Conservation (phyloP, 495 filamentous ascomycete species). For the Aspergillus ostianus region DNA sequence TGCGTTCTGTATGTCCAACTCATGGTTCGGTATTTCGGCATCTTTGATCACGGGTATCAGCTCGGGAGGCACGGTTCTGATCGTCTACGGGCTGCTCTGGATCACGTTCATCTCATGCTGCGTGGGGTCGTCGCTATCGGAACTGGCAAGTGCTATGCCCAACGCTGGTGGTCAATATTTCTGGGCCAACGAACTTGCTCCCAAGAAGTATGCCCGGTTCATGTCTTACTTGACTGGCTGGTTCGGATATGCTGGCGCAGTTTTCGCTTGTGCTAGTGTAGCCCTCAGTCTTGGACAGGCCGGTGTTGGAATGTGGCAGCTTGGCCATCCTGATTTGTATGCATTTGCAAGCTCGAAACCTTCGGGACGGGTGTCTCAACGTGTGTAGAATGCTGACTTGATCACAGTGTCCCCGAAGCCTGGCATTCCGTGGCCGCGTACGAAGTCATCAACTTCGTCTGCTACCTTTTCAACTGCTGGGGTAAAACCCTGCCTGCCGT, state of each 20-base stretch:
- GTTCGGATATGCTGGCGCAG: constrained; percentile 56
- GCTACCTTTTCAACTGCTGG: constrained; percentile 60
- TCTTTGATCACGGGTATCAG: constrained; percentile 59
- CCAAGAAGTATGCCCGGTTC: constrained; percentile 49
- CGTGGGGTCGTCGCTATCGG: constrained; percentile 54
- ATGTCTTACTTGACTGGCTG: constrained; percentile 57
- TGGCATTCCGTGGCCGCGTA: constrained; percentile 57
- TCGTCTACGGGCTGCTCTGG: constrained; percentile 60
- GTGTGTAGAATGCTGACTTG: constrained; percentile 15
- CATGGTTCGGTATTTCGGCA: constrained; percentile 62
- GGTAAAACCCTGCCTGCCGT: constrained; percentile 50
- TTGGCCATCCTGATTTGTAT: constrained; percentile 58
- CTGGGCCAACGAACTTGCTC: constrained; percentile 60
- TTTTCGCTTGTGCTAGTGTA: constrained; percentile 60
- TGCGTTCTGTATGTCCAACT: constrained; percentile 63
- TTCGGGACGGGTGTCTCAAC: background rate
- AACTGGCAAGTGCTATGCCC: constrained; percentile 57
- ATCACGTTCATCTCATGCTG: constrained; percentile 54
- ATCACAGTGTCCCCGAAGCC: constrained; percentile 43
- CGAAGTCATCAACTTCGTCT: constrained; percentile 53
- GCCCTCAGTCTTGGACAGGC: constrained; percentile 51
- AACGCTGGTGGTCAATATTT: constrained; percentile 65
- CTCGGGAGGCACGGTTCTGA: constrained; percentile 57
- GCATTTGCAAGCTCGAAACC: constrained; percentile 11
- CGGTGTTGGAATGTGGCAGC: constrained; percentile 56